Evolutionary conservation across 202 grass and related monocot genomes (phyloP).

Genomic region (Panicum virgatum): DNA sequence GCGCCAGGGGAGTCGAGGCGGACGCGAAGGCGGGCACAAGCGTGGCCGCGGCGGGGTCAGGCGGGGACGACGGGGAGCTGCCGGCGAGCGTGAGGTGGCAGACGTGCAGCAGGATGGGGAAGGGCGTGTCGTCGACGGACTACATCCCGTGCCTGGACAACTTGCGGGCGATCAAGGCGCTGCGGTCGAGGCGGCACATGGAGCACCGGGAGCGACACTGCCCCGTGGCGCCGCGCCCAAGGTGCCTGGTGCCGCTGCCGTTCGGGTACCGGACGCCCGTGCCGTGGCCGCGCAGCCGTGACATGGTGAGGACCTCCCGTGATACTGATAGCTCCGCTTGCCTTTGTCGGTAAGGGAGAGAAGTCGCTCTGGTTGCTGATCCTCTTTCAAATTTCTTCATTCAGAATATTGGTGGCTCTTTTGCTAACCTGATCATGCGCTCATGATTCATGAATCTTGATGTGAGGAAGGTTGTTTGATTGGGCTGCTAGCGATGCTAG

Average conservation of each 20-base stretch:
- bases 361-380: slow-evolving; percentile 27
- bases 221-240: slow-evolving; percentile 43
- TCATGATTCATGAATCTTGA: not conserved
- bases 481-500: not conserved
- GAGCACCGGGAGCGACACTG: slow-evolving; percentile 95
- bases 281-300: slow-evolving; percentile 88
- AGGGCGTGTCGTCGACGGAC: slow-evolving; percentile 58
- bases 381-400: not conserved
- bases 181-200: slow-evolving; percentile 80
- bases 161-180: slow-evolving; percentile 82
- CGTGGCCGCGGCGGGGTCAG: not conserved
- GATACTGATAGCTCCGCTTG: slow-evolving; percentile 33
- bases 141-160: slow-evolving; percentile 89
- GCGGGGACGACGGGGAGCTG: not conserved
- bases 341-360: slow-evolving; percentile 53
- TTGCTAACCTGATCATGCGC: not conserved
- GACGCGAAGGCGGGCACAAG: not conserved
- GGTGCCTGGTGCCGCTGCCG: slow-evolving; percentile 68
- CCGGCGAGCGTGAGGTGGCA: slow-evolving; percentile 60
- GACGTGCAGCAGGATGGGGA: slow-evolving; percentile 61
- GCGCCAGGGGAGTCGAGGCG: not conserved
- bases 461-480: not conserved
- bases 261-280: slow-evolving; percentile 58
- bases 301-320: slow-evolving; percentile 69
- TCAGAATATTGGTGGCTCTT: not conserved